Evolutionary conservation across 2,329 filamentous ascomycete genomes (phyloP).

Genomic region (Trichoderma sp.): DNA sequence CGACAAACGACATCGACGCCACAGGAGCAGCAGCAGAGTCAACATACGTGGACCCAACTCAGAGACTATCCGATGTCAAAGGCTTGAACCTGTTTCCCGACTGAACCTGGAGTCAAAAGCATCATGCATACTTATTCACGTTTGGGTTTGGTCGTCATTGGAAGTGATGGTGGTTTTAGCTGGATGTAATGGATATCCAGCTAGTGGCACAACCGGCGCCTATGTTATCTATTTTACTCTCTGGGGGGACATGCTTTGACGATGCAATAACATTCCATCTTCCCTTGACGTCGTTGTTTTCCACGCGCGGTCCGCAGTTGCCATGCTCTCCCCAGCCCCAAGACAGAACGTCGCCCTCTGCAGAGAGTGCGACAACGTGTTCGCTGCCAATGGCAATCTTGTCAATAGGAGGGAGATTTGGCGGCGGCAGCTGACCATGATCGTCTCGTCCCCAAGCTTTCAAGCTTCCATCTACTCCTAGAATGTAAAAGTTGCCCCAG

Average conservation of each 20-base stretch:
- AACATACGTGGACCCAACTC: conserved; percentile 67
- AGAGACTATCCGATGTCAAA: conserved; percentile 70
- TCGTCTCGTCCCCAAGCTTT: conserved; percentile 82
- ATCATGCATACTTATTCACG: neutral
- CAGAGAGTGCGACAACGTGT: conserved; percentile 76
- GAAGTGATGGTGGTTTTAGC: conserved; percentile 17
- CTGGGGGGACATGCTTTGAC: conserved; percentile 56
- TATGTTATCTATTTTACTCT: conserved; percentile 60
- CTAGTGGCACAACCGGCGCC: conserved; percentile 91
- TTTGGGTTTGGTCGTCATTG: neutral
- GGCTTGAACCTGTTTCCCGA: conserved; percentile 50
- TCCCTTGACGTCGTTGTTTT: conserved; percentile 68
- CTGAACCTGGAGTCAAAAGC: conserved; percentile 28
- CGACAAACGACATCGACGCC: conserved; percentile 28
- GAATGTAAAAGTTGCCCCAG: conserved; percentile 80
- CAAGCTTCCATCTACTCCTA: conserved; percentile 63
- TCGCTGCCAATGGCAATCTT: conserved; percentile 85
- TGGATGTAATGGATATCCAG: conserved; percentile 64
- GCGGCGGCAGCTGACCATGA: conserved; percentile 76
- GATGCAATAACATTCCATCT: conserved; percentile 70
- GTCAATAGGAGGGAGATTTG: conserved; percentile 59
- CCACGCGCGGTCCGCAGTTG: conserved; percentile 78
- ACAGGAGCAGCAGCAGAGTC: conserved; percentile 38
- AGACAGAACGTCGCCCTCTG: conserved; percentile 68
- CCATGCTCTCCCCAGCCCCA: conserved; percentile 99